Evolutionary conservation across 1,284 basidiomycete species (phyloP).

Genomic region (Abortiporus biennis): DNA sequence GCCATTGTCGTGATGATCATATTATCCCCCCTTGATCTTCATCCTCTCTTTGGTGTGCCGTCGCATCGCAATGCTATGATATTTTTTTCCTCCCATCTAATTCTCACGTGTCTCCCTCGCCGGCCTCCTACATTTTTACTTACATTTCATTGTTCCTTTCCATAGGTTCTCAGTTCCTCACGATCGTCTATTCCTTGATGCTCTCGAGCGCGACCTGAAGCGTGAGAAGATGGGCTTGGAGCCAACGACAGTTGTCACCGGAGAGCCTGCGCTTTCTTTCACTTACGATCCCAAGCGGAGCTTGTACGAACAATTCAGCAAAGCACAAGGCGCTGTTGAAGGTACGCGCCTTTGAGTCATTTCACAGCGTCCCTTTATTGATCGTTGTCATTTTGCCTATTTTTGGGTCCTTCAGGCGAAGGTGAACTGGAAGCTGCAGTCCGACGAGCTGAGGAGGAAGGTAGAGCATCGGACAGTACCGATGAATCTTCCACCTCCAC

Average conservation of each 20-base stretch:
- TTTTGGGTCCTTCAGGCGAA: no score
- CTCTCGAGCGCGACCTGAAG: slow-evolving; percentile 89
- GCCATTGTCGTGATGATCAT: neutral
- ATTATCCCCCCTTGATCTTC: neutral
- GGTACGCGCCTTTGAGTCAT: no score
- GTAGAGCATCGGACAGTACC: slow-evolving; percentile 17
- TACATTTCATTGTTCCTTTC: no score
- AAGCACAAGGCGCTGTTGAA: slow-evolving; percentile 45
- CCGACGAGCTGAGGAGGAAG: slow-evolving; percentile 34
- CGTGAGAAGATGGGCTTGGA: slow-evolving; percentile 85
- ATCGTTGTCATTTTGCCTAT: no score
- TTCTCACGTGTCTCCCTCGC: no score
- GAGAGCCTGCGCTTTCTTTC: slow-evolving; percentile 80
- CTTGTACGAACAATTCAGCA: slow-evolving; percentile 82
- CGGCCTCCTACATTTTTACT: slow-evolving; percentile 19
- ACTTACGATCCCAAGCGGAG: slow-evolving; percentile 81
- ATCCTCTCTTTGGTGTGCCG: no score
- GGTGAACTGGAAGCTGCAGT: slow-evolving; percentile 51
- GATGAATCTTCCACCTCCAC: slow-evolving; percentile 17
- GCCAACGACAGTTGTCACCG: slow-evolving; percentile 69
- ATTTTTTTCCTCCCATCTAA: slow-evolving; percentile 1
- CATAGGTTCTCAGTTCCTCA: slow-evolving; percentile 80
- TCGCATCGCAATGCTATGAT: neutral
- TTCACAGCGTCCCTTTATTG: no score
- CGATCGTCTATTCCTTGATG: slow-evolving; percentile 92